Evolutionary conservation across 257 asterid species (phyloP).

Genomic region (Solanum lycopersicoides): DNA sequence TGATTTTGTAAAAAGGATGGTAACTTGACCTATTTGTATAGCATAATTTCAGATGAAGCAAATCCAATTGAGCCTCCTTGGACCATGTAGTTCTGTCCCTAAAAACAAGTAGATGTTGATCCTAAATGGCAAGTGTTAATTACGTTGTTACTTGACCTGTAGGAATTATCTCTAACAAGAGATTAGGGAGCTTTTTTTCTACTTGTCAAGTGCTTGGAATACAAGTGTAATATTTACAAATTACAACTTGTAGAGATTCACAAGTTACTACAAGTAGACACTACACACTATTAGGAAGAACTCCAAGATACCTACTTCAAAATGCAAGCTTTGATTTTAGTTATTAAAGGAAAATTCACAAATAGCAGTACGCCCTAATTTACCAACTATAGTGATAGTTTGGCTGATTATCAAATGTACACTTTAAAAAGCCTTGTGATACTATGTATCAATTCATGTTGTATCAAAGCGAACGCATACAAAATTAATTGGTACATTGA

Average conservation of each 20-base stretch:
- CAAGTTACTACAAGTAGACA: background rate
- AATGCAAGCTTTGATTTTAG: background rate
- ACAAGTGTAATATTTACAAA: background rate
- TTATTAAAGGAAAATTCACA: background rate
- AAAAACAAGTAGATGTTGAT: no score
- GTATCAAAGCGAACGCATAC: background rate
- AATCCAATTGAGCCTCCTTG: background rate
- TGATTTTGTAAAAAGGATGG: background rate
- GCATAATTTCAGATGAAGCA: background rate
- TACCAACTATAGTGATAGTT: background rate
- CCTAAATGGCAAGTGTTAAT: no score
- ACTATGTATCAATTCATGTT: background rate
- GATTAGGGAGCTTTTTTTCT: no score
- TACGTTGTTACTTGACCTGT: no score
- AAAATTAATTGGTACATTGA: background rate
- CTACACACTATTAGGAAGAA: background rate
- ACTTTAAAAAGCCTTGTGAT: background rate
- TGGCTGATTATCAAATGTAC: background rate
- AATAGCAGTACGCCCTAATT: background rate
- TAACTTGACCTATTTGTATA: no score
- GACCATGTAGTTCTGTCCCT: background rate
- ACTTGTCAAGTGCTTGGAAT: background rate
- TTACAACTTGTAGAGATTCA: background rate
- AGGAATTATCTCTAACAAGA: no score
- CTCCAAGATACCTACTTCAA: background rate